Evolutionary conservation across 805 yeast species (phyloP), one percentile per base, ranked within the genome.

Genomic region (Grigorovia transvaalensis): DNA sequence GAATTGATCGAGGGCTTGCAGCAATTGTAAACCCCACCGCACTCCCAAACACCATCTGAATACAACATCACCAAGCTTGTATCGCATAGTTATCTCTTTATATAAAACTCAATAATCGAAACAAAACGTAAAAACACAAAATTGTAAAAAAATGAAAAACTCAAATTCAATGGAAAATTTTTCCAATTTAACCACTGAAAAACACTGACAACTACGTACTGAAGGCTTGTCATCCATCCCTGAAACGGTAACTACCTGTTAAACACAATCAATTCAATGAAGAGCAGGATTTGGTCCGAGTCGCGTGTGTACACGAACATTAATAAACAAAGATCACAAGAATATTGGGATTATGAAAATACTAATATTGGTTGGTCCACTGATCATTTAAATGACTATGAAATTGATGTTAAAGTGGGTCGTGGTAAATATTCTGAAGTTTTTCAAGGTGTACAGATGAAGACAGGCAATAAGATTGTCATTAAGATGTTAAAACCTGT

Each of bases 361-460:
- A 72, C 76, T 40, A 71, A 74, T 12, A 76, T 83, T 35, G 75
- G 75, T 45, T 83, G 87, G 87, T 83, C 85, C 2, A 63, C 73
- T 7, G 76, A 77, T 51, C 76, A 66, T 50, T 44, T 50, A 23
- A 69, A 70, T 50, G 71, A 80, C 61, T 85, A 84, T 64, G 97
- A 90, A 66, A 85, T 90, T 54, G 78, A 85, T 50, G 76, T 77
- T 56, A 88, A 89, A 69, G 84, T 90, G 18, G 97, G 97, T 13
- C 78, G 96, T 52, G 97, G 97, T 27, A 90, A 88, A 71, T 90
- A 89, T 70, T 84, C 95, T n/a, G 97, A 90, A 68, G 97, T 90
- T 33, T 90, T 90, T 66, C 85, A 82, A 65, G 96, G 96, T 30
- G 76, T 83, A 45, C 84, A 86, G 63, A 72, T 86, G 49, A 73